phyloP scores from a whole-genome alignment of 1,139 yeast genomes.

The Diutina catenulata region DNA sequence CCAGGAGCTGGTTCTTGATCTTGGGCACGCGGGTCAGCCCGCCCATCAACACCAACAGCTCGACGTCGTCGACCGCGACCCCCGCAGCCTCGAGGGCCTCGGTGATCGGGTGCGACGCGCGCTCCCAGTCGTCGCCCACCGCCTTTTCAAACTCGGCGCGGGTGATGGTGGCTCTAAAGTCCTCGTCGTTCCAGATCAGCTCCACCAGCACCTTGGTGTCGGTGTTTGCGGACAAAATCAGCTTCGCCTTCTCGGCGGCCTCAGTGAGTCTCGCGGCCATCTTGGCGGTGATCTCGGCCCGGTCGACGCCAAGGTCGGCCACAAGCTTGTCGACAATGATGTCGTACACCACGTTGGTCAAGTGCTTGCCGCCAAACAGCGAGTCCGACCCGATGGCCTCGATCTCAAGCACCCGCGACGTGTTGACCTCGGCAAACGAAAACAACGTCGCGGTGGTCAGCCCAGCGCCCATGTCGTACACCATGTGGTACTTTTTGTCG shows the following conservation, averaged over 20 bases:
- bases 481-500: constrained; percentile 35
- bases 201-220: constrained; percentile 71
- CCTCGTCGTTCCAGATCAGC: constrained; percentile 55
- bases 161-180: constrained; percentile 52
- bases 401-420: constrained; percentile 39
- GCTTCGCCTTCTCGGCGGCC: constrained; percentile 80
- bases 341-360: constrained; percentile 56
- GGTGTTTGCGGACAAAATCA: constrained; percentile 73
- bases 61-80: constrained; percentile 25
- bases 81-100: constrained; percentile 32
- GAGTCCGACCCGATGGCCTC: constrained; percentile 64
- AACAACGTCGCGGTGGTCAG: constrained; percentile 79
- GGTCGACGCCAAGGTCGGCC: constrained; percentile 14
- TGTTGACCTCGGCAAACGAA: constrained; percentile 40
- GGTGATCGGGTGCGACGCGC: constrained; percentile 43
- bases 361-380: constrained; percentile 59
- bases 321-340: constrained; percentile 49
- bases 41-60: constrained; percentile 74
- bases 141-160: constrained; percentile 70
- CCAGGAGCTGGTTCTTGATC: constrained; percentile 48
- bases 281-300: constrained; percentile 34
- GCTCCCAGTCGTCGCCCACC: constrained; percentile 29
- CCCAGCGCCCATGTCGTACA: constrained; percentile 92
- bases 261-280: constrained; percentile 61
- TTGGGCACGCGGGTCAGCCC: constrained; percentile 90